Evolutionary conservation across 2,329 filamentous ascomycete species (phyloP).

Genomic region (Fusarium albosuccineum): DNA sequence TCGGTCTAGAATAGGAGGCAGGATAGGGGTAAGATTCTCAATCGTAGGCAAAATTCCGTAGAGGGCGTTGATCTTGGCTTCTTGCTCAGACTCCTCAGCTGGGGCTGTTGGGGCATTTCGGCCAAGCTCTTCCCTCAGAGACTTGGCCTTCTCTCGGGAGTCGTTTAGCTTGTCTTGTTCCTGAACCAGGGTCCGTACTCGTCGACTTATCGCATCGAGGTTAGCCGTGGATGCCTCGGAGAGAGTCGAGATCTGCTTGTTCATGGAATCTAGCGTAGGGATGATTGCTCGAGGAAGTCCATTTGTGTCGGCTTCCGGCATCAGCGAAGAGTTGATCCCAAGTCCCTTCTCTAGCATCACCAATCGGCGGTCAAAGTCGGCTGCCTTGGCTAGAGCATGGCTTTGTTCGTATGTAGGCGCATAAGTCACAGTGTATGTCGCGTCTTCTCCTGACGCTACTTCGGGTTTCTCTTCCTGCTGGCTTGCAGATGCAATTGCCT

Average conservation of each 20-base stretch:
- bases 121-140: constrained; percentile 70
- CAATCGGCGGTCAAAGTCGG: constrained; percentile 88
- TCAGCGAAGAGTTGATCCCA: constrained; percentile 78
- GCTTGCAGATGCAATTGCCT: constrained; percentile 15
- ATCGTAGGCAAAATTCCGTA: constrained; percentile 92
- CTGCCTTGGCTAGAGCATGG: constrained; percentile 81
- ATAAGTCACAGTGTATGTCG: constrained; percentile 75
- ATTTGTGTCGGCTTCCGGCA: constrained; percentile 71
- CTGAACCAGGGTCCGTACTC: constrained; percentile 76
- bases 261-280: constrained; percentile 83
- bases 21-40: constrained; percentile 84
- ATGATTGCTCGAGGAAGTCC: constrained; percentile 77
- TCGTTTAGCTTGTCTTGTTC: constrained; percentile 81
- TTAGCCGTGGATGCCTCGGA: constrained; percentile 78
- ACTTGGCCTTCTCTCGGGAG: constrained; percentile 71
- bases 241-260: constrained; percentile 83
- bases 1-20: constrained; percentile 88
- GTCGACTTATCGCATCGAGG: constrained; percentile 77
- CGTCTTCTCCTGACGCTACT: constrained; percentile 44
- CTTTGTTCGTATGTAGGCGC: constrained; percentile 74
- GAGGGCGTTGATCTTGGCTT: constrained; percentile 89
- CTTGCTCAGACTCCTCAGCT: constrained; percentile 74
- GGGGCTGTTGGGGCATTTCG: constrained; percentile 59
- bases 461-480: constrained; percentile 36
- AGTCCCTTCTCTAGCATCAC: constrained; percentile 83